Conservation (phyloP, 768 basidiomycete species). For the Leccinellum luteum region DNA sequence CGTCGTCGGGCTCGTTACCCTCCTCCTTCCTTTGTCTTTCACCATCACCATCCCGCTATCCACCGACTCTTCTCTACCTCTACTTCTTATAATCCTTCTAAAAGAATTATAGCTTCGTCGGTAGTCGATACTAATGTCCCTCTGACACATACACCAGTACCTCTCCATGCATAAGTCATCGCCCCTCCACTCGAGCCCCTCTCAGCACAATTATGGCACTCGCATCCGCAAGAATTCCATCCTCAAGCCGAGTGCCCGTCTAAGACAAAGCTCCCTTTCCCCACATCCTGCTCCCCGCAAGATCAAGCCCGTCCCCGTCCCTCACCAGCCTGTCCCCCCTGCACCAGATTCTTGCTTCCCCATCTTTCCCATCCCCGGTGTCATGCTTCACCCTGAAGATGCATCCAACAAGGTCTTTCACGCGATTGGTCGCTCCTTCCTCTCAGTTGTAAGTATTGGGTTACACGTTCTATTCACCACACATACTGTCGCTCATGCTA, state of each 20-base stretch:
- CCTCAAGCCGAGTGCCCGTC: constrained; percentile 52
- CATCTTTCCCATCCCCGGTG: constrained; percentile 57
- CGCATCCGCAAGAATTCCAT: constrained; percentile 51
- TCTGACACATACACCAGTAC: constrained; percentile 17
- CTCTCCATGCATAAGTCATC: constrained; percentile 11
- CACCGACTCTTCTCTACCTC: constrained; percentile 8
- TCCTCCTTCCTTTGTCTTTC: constrained; percentile 26
- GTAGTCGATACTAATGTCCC: constrained; percentile 28
- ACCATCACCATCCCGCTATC: constrained; percentile 26
- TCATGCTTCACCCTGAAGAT: constrained; percentile 74
- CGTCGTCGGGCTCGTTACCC: constrained; percentile 24
- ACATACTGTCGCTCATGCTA: constrained; percentile 14
- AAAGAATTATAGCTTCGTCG: constrained; percentile 28
- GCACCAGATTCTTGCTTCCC: constrained; percentile 28
- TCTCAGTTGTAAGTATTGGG: constrained; percentile 59
- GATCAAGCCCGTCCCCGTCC: constrained; percentile 31
- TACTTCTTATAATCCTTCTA: constrained; percentile 15
- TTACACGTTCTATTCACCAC: constrained; percentile 14
- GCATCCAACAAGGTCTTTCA: constrained; percentile 68
- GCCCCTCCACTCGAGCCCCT: constrained; percentile 7
- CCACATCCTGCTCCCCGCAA: constrained; percentile 33
- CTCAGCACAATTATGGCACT: constrained; percentile 48
- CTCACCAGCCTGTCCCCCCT: constrained; percentile 19
- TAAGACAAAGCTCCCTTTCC: constrained; percentile 43
- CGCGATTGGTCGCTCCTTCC: constrained; percentile 68